Conservation (phyloP, 106 monocot species). For the Amphibolis antarctica region DNA sequence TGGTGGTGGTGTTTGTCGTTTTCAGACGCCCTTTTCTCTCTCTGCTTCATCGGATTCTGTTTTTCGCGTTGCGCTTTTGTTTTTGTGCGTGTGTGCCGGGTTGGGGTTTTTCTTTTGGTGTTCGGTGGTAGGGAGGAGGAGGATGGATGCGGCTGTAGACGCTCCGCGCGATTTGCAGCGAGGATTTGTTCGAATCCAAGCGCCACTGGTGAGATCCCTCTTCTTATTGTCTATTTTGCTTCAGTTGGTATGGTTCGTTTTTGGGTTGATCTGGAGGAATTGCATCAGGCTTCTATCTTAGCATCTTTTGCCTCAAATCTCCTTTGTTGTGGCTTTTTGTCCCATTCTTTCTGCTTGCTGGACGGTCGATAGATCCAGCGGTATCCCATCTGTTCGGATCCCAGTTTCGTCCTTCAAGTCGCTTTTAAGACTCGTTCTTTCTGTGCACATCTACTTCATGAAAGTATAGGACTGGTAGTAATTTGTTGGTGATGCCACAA, state of each 20-base stretch:
- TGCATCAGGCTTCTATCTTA: neutral
- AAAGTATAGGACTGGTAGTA: too few species aligned
- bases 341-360: neutral
- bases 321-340: neutral
- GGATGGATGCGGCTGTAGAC: constrained; percentile 6
- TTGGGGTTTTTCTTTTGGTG: constrained; percentile 1
- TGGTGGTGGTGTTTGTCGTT: neutral
- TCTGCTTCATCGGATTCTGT: neutral
- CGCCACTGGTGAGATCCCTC: constrained; percentile 21
- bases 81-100: neutral
- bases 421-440: too few species aligned
- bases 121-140: neutral
- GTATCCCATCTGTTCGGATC: neutral
- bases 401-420: neutral
- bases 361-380: neutral
- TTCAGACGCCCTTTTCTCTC: neutral
- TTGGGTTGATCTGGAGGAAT: neutral
- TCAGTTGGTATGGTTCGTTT: neutral
- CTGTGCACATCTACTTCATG: too few species aligned
- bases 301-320: neutral
- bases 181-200: constrained; percentile 10
- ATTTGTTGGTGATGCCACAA: too few species aligned
- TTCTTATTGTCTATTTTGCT: neutral
- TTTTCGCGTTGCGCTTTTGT: neutral
- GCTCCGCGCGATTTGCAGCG: neutral